Percentiles rank a stretch among this genome's conserved stretches.
phyloP scores from a whole-genome alignment of 1,139 yeast genomes.

The Saccharomycopsis phalli region DNA sequence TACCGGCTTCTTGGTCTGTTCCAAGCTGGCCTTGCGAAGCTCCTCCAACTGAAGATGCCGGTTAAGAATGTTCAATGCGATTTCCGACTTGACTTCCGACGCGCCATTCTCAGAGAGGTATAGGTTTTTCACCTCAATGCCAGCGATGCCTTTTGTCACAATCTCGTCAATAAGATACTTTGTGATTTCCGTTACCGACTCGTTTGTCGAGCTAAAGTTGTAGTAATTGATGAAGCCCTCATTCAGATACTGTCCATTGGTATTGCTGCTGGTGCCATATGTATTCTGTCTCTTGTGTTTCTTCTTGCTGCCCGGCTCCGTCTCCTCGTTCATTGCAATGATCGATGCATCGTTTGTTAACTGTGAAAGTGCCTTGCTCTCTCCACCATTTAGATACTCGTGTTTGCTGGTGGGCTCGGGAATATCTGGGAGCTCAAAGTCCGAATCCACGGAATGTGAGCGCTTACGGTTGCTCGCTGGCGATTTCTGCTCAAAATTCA shows the following conservation, averaged over 20 bases:
- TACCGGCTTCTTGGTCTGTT: not conserved
- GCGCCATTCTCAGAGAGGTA: not conserved
- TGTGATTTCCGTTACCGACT: slow-evolving; percentile 2
- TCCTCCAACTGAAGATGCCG: slow-evolving; percentile 14
- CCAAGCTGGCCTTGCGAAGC: not conserved
- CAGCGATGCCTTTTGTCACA: slow-evolving; percentile 5
- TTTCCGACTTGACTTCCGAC: slow-evolving; percentile 2
- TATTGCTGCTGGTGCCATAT: not conserved
- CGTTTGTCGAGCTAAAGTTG: slow-evolving; percentile 14
- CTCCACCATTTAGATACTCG: not conserved
- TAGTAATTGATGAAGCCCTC: not conserved
- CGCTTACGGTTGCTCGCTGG: slow-evolving; percentile 2
- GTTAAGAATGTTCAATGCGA: slow-evolving; percentile 13
- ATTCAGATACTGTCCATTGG: not conserved
- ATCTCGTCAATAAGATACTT: slow-evolving; percentile 3
- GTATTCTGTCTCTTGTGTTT: not conserved
- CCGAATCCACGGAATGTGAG: slow-evolving; percentile 9
- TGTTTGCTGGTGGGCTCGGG: not conserved
- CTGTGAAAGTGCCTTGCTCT: not conserved
- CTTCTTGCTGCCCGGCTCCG: slow-evolving; percentile 1
- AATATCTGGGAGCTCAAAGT: not conserved
- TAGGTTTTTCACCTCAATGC: slow-evolving; percentile 4
- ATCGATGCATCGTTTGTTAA: not conserved
- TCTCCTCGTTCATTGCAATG: not conserved
- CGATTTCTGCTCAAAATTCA: not conserved